Percentiles rank a stretch among this genome's conserved stretches.
These are phyloP conservation scores for Aureobasidium lini DNA, from an alignment of 2,329 filamentous ascomycete genomes.

Conservation along the genomic window DNA sequence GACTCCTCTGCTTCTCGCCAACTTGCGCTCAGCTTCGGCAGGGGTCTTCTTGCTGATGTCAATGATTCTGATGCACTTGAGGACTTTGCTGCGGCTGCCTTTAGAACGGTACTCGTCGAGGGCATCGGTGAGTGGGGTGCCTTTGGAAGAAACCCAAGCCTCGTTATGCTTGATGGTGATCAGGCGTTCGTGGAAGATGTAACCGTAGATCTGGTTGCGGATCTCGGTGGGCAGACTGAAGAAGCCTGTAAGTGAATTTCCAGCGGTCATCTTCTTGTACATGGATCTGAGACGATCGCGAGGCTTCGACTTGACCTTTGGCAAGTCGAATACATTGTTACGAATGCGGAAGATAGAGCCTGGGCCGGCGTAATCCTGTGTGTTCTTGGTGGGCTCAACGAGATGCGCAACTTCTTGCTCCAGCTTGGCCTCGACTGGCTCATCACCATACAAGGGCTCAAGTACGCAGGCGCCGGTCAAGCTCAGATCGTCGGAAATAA, in stretches of 20 bases:
- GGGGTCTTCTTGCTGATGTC: background rate
- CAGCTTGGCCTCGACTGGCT: background rate
- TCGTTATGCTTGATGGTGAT: background rate
- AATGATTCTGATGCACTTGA: background rate
- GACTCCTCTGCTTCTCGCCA: background rate
- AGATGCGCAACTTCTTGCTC: background rate
- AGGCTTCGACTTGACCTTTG: background rate
- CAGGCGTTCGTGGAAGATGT: background rate
- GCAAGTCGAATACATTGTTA: background rate
- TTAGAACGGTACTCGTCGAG: background rate
- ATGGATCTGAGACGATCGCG: background rate
- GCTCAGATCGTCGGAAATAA: background rate
- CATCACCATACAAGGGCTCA: background rate
- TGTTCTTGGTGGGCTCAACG: background rate
- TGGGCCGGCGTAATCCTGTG: background rate
- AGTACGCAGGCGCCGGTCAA: background rate
- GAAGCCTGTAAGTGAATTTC: background rate
- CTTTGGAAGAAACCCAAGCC: background rate
- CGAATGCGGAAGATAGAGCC: background rate
- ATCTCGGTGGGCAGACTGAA: background rate
- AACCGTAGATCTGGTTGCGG: slow-evolving; percentile 9
- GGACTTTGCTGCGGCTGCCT: background rate
- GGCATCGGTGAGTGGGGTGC: background rate
- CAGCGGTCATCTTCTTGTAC: background rate
- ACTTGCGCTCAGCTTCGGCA: background rate